Evolutionary conservation across 1,139 yeast species (phyloP), one percentile per base, ranked within the genome.

Genomic region (Suhomyces maxii): DNA sequence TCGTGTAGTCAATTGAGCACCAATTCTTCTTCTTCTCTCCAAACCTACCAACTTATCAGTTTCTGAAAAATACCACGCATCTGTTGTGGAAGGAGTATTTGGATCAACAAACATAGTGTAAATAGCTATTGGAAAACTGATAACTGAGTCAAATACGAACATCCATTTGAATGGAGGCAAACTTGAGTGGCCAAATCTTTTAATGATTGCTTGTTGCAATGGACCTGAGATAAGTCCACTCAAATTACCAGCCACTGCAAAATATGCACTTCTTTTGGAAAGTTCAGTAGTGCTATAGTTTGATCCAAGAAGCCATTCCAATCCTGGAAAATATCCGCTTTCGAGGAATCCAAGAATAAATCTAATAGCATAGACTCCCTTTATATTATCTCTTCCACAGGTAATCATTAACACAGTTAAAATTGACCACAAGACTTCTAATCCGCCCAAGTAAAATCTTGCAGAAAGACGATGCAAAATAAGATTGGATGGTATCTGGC

Each of bases 261-360:
- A 81, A 40, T 68, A 73, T 34, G 80, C 71, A 31, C 81, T 71
- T 52, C 86, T 63, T 47, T 78, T 72, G 34, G 76, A 68, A 37
- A 79, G 61, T 51, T 80, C 84, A 1, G 50, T 39, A 1, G 53
- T 52, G 37, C 50, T 46, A 39, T 53, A 55, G 44, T 55, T 55
- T n/a, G 58, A 55, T 2, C 58, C 58, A 18, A 55, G 49, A 11
- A 55, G 44, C 55, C 57, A 55, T 38, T 55, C 58, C 48, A 80
- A 65, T 25, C 80, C 81, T 2, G 86, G 86, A 60, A 80, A 82
- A 51, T 79, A 79, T 0, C 85, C 85, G 23, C 82, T 61, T 58
- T 83, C 89, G 2, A 77, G 68, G 7, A 81, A 62, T 0, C 88
- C 89, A 43, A 83, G 60, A 34, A 83, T 64, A 56, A 83, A 84